Percentiles rank a stretch among this genome's conserved stretches.
These are phyloP conservation scores for Euphorbia tirucalli DNA, from an alignment of 345 rosid genomes.

Conservation along the genomic window DNA sequence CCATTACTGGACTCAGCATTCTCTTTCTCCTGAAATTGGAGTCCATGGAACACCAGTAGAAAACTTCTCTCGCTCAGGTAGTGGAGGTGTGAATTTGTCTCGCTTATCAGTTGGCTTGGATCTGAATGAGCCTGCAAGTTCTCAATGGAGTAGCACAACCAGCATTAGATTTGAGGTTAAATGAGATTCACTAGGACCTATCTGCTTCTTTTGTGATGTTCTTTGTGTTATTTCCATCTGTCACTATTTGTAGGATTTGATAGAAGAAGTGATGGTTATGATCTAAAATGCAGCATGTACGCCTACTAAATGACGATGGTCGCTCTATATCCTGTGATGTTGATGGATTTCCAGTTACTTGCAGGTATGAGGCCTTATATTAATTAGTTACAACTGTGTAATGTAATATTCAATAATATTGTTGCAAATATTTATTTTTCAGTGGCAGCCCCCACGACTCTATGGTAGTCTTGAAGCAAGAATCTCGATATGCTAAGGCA, in stretches of 20 bases:
- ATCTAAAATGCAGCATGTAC: slow-evolving; percentile 58
- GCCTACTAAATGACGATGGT: slow-evolving; percentile 81
- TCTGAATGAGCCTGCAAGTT: slow-evolving; percentile 76
- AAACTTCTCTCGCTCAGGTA: slow-evolving; percentile 82
- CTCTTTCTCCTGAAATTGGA: slow-evolving; percentile 85
- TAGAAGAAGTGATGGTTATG: slow-evolving; percentile 16
- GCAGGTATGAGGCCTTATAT: slow-evolving; percentile 56
- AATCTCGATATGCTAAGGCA: slow-evolving; percentile 78
- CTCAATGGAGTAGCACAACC: slow-evolving; percentile 86
- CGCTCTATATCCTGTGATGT: slow-evolving; percentile 75
- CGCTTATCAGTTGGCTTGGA: slow-evolving; percentile 76
- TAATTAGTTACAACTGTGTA: slow-evolving; percentile 17
- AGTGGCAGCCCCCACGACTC: slow-evolving; percentile 77
- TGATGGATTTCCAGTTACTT: slow-evolving; percentile 84
- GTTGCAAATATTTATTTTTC: slow-evolving; percentile 36
- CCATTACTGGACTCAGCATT: slow-evolving; percentile 57
- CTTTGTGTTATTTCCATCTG: slow-evolving; percentile 3
- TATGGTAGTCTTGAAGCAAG: slow-evolving; percentile 95
- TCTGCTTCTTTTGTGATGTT: slow-evolving; percentile 9
- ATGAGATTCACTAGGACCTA: slow-evolving; percentile 8
- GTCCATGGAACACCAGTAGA: slow-evolving; percentile 78
- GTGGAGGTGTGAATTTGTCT: slow-evolving; percentile 89
- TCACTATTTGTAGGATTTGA: not conserved
- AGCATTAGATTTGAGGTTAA: slow-evolving; percentile 84
- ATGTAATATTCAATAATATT: slow-evolving; percentile 28